These are phyloP conservation scores for Cavenderia fasciculata DNA, from an alignment of 78 protist species.

Conservation along the genomic window DNA sequence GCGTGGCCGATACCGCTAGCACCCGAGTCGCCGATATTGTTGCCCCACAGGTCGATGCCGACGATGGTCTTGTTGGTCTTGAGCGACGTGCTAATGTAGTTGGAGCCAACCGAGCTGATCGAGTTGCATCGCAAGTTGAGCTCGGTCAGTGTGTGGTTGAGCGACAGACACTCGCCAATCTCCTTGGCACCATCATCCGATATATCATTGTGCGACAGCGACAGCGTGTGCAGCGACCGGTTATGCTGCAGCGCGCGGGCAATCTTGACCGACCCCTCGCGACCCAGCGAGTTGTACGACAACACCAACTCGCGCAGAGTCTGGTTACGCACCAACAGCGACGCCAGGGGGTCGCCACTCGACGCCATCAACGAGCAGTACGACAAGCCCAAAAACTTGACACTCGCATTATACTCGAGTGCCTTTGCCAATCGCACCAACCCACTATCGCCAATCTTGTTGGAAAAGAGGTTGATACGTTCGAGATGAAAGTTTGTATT, in stretches of 20 bases:
- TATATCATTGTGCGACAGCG: conserved; percentile 19
- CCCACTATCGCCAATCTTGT: conserved; percentile 39
- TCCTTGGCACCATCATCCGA: conserved; percentile 43
- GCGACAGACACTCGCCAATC: background rate
- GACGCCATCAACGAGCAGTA: background rate
- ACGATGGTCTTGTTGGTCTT: conserved; percentile 1
- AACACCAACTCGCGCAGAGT: background rate
- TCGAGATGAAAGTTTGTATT: background rate
- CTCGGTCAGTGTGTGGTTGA: conserved; percentile 8
- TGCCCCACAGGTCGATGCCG: conserved; percentile 53
- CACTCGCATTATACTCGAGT: background rate
- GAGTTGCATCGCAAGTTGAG: conserved; percentile 32
- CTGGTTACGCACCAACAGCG: background rate
- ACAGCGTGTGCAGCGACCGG: background rate
- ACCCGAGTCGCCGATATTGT: conserved; percentile 12
- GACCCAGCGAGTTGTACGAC: conserved; percentile 7
- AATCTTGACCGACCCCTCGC: background rate
- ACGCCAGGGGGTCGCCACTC: background rate
- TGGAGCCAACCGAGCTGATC: conserved; percentile 9
- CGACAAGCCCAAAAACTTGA: conserved; percentile 24
- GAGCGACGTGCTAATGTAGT: conserved; percentile 8
- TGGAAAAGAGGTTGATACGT: conserved; percentile 22
- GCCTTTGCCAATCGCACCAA: background rate
- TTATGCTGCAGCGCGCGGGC: background rate
- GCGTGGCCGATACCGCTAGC: conserved; percentile 30